Evolutionary conservation across 1,139 yeast genomes (phyloP).

Genomic region (Blastobotrys malaysiensis): DNA sequence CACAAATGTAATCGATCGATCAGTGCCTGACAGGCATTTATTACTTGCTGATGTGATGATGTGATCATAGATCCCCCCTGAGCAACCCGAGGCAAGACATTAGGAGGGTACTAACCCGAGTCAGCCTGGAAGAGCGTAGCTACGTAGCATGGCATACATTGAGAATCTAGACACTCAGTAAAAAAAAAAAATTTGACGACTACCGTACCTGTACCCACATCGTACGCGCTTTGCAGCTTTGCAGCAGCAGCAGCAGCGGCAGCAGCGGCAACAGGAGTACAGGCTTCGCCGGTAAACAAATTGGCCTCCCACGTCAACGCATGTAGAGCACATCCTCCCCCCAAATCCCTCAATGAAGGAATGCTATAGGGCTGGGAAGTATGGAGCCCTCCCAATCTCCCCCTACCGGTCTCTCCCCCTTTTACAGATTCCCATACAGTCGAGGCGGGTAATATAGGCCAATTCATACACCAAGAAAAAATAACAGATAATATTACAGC

Average conservation of each 20-base stretch:
- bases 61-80: not conserved
- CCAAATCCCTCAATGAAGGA: not conserved
- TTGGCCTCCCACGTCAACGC: no score
- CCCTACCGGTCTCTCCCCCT: not conserved
- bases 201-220: no score
- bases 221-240: not conserved
- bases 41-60: not conserved
- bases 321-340: no score
- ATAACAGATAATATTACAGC: not conserved
- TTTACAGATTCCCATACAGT: no score
- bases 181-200: no score
- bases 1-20: not conserved
- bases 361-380: not conserved
- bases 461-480: not conserved
- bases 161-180: not conserved
- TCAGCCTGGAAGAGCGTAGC: not conserved
- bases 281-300: no score
- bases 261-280: no score
- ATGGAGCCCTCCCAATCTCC: no score
- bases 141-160: not conserved
- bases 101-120: not conserved
- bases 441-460: not conserved
- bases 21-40: not conserved
- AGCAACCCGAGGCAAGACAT: not conserved
- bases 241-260: not conserved